Base-by-base conservation (phyloP, 257 asterid genomes). In the Nicotiana noctiflora region DNA sequence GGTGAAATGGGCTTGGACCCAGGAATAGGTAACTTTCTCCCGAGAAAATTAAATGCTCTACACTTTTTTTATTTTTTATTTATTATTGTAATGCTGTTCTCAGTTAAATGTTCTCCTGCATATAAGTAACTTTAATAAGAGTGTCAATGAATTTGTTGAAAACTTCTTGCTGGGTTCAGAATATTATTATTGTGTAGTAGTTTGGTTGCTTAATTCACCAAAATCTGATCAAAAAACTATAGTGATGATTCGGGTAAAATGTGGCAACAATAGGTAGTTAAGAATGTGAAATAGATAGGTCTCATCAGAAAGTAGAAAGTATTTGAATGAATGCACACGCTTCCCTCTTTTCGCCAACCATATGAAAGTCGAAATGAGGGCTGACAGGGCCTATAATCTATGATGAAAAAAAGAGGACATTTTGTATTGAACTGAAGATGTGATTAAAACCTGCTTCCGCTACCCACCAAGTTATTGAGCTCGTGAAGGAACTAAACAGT, bases 1-100 rank as follows among this genome's bases (percentile, higher is more conserved):
- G 92, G 98, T 78, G 99, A 95, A 89, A 95, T 95, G 99, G 98
- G 99, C 52, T 88, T 95, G 94, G 98, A 95, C 87, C 99, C 98
- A 59, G 99, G 99, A 86, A 93, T 95, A 64, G 99, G 99, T 93
- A 91, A 86, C 40, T 59, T 80, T 49, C 19, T 60, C 32, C 72
- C 19, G 5, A 21, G 12, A 37, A 55, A 62, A 29, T 12, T 29
- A 25, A 37, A 64, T 44, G 59, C 8, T 63, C 21, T 17, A 17
- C 4, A 27, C 37, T 29, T 46, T 1, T 56, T 13, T 70, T 11
- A 8, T 25, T 5, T 6, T 25, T 1, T 29, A n/a, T 5, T 21
- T 40, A 2, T 55, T 0, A 32, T 68, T 34, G 23, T 23, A 49
- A 74, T 46, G 60, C 25, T 49, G 60, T 2, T 52, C 60, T 72